These are phyloP conservation scores for Suillus spraguei DNA, from an alignment of 768 basidiomycete genomes.

Conservation along the genomic window DNA sequence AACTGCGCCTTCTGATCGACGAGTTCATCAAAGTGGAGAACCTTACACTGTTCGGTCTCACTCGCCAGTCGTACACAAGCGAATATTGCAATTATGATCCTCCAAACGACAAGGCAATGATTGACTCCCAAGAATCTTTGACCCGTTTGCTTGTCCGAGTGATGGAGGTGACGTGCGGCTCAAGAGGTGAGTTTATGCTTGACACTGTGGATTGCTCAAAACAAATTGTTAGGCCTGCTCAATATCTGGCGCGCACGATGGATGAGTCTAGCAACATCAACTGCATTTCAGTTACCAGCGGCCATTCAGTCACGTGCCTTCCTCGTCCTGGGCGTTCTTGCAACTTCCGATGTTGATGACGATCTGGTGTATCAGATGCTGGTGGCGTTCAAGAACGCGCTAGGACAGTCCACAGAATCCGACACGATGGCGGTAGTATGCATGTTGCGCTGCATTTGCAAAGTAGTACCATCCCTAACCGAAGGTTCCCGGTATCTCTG, in stretches of 20 bases:
- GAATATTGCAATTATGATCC: conserved; percentile 67
- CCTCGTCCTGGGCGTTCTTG: conserved; percentile 79
- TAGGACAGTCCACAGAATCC: conserved; percentile 66
- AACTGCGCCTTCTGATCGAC: conserved; percentile 63
- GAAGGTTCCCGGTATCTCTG: conserved; percentile 71
- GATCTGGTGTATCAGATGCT: conserved; percentile 94
- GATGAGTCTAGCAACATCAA: conserved; percentile 88
- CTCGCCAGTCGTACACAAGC: conserved; percentile 60
- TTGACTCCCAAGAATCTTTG: conserved; percentile 71
- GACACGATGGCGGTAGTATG: conserved; percentile 76
- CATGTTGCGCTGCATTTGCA: conserved; percentile 87
- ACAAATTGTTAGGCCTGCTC: conserved; percentile 54
- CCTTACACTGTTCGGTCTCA: conserved; percentile 74
- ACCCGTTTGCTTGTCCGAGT: conserved; percentile 63
- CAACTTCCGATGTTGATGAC: conserved; percentile 85
- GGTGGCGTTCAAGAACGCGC: conserved; percentile 77
- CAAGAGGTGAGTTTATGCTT: conserved; percentile 54
- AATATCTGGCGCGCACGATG: conserved; percentile 93
- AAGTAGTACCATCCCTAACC: conserved; percentile 70
- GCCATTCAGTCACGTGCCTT: conserved; percentile 90
- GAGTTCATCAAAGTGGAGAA: conserved; percentile 58
- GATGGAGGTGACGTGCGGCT: conserved; percentile 65
- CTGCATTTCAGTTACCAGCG: conserved; percentile 88
- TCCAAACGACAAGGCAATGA: conserved; percentile 49
- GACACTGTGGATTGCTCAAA: neutral